Percentiles rank a stretch among this genome's conserved stretches.
Conservation (phyloP, 495 filamentous ascomycete species). For the Hypomontagnella submonticulosa region DNA sequence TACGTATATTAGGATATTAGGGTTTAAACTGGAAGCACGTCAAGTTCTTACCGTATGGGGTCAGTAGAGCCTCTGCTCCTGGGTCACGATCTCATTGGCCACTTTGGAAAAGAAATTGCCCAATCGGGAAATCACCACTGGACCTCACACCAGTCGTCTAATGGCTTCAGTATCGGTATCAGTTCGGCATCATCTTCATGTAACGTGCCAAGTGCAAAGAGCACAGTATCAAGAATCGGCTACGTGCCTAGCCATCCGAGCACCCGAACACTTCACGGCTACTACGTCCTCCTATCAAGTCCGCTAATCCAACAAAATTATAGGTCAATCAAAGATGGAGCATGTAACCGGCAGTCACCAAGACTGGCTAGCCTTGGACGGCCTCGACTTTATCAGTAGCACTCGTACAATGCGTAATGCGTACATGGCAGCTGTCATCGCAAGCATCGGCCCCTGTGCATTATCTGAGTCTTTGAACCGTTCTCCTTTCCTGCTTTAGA, state of each 20-base stretch:
- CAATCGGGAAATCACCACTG: conserved; percentile 24
- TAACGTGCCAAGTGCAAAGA: conserved; percentile 24
- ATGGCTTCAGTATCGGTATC: no score
- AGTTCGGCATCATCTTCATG: conserved; percentile 18
- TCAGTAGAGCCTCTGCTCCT: neutral
- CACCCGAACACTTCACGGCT: conserved; percentile 35
- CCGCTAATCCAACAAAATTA: conserved; percentile 24
- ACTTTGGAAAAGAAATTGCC: neutral
- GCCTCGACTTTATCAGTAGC: conserved; percentile 28
- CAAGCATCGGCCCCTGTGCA: conserved; percentile 17
- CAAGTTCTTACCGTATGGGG: neutral
- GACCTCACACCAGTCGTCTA: neutral
- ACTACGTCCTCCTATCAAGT: conserved; percentile 18
- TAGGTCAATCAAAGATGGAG: conserved; percentile 21
- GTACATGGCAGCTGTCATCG: conserved; percentile 21
- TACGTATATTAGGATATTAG: no score
- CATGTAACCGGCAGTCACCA: conserved; percentile 34
- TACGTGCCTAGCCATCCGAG: conserved; percentile 36
- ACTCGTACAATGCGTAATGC: conserved; percentile 30
- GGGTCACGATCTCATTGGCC: conserved; percentile 15
- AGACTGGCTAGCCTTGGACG: conserved; percentile 13
- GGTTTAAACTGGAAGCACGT: no score
- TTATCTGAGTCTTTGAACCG: neutral
- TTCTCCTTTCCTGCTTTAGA: neutral
- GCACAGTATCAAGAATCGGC: conserved; percentile 25